These are phyloP conservation scores for Pezicula carpinea DNA, from an alignment of 2,329 filamentous ascomycete species.

Conservation along the genomic window DNA sequence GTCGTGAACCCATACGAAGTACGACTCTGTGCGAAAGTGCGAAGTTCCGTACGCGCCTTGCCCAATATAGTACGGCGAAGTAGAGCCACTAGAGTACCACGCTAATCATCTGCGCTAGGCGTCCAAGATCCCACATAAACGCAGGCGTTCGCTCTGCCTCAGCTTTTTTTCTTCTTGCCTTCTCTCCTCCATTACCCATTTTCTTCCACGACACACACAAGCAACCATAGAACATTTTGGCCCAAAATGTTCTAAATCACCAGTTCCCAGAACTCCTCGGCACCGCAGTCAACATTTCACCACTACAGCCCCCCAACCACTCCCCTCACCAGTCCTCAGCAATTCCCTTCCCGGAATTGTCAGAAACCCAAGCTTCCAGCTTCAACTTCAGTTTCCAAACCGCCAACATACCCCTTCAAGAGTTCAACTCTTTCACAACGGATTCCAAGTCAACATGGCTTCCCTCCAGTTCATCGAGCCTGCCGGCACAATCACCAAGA, in stretches of 20 bases:
- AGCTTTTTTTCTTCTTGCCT: conserved; percentile 27
- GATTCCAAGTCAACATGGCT: conserved; percentile 76
- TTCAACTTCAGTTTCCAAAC: conserved; percentile 50
- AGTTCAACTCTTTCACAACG: conserved; percentile 76
- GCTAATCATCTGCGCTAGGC: too few relatives aligned
- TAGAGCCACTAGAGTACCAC: too few relatives aligned
- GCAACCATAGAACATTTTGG: conserved; percentile 28
- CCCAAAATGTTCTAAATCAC: conserved; percentile 56
- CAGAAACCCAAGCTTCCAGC: conserved; percentile 58
- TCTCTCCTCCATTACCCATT: conserved; percentile 30
- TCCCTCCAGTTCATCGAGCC: conserved; percentile 62
- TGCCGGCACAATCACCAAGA: conserved; percentile 58
- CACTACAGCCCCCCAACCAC: conserved; percentile 35
- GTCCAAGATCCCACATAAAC: too few relatives aligned
- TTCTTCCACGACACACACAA: conserved; percentile 26
- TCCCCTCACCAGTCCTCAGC: conserved; percentile 45
- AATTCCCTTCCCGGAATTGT: conserved; percentile 58
- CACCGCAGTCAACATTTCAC: conserved; percentile 48
- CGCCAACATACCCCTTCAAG: conserved; percentile 59
- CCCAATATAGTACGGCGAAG: too few relatives aligned
- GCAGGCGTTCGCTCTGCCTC: too few relatives aligned
- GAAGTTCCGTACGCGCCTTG: too few relatives aligned
- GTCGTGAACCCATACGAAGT: too few relatives aligned
- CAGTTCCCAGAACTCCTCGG: conserved; percentile 32
- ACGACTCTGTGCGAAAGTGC: too few relatives aligned